Base-by-base conservation (phyloP, 176 grass and related monocot genomes). In the Carex littledalei region DNA sequence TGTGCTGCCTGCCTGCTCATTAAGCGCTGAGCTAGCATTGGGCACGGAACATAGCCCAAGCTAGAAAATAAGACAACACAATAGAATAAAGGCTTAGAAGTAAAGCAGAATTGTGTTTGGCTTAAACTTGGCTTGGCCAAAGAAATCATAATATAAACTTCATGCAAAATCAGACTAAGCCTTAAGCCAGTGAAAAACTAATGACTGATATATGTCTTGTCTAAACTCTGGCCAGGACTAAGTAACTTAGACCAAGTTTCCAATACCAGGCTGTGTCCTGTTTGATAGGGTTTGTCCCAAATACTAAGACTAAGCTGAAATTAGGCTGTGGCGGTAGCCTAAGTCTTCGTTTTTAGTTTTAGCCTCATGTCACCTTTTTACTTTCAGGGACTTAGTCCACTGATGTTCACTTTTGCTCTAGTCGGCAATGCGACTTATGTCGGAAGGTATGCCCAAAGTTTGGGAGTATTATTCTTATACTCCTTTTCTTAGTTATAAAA, bases 391-490 rank as follows among this genome's bases (percentile, higher is more conserved):
- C 93, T 99, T 56, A 99, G 73, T 87, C 97, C 93, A 11, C 67
- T 99, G 35, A 99, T 99, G 97, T 99, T 99, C 87, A 67, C 90
- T 60, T 99, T 96, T 87, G 97, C 93, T 80, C 70, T 99, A 56
- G 34, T 94, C 80, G 97, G 97, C 64, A 99, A 99, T 90, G 83
- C 68, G 6, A 92, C 97, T 56, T 99, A 99, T 31, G 93, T 96
- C 29, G 97, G 93, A 89, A 99, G 97, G 97, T 99, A 94, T 85
- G 43, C 18, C 59, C 37, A 76, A 77, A 57, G 15, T 57, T 78
- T 76, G 1, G 24, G 52, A 78, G 13, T 78, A 78, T 43, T 41
- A 41, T 17, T 52, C 20, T 52, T 45, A 74, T 11, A 52, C 1
- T 74, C 10, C 11, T 74, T 74, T 74, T 74, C 11, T 12, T 74